These are phyloP conservation scores for Suillus decipiens DNA, from an alignment of 768 basidiomycete genomes.

Conservation along the genomic window DNA sequence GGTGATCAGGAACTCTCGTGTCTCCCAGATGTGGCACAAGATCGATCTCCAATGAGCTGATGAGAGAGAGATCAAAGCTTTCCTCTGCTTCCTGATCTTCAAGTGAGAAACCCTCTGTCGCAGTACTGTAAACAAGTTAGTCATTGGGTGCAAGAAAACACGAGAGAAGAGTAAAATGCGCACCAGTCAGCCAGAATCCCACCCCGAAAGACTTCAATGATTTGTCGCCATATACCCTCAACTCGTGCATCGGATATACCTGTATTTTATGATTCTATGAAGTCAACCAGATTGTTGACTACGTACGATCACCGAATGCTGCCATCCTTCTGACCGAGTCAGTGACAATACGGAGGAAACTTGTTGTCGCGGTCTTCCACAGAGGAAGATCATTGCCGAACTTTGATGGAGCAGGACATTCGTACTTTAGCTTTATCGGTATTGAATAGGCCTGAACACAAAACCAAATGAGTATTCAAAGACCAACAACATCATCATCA, in stretches of 20 bases:
- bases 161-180: slow-evolving; percentile 23
- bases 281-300: background rate
- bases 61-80: slow-evolving; percentile 81
- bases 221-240: slow-evolving; percentile 84
- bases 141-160: background rate
- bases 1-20: slow-evolving; percentile 64
- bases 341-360: slow-evolving; percentile 73
- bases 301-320: slow-evolving; percentile 49
- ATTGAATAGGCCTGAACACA: slow-evolving; percentile 74
- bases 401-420: slow-evolving; percentile 87
- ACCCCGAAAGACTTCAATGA: slow-evolving; percentile 79
- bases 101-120: slow-evolving; percentile 55
- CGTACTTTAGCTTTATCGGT: slow-evolving; percentile 92
- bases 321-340: slow-evolving; percentile 60
- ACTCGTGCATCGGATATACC: slow-evolving; percentile 63
- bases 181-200: slow-evolving; percentile 87
- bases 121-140: slow-evolving; percentile 43
- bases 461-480: background rate
- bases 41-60: slow-evolving; percentile 77
- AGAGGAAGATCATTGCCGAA: slow-evolving; percentile 85
- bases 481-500: too few relatives aligned
- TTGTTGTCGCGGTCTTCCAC: slow-evolving; percentile 93
- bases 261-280: slow-evolving; percentile 22
- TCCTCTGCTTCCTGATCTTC: slow-evolving; percentile 77
- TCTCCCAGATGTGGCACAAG: slow-evolving; percentile 78